Percentiles rank a stretch among this genome's conserved stretches.
Conservation (phyloP, 768 basidiomycete species). For the Cytidiella melzeri region DNA sequence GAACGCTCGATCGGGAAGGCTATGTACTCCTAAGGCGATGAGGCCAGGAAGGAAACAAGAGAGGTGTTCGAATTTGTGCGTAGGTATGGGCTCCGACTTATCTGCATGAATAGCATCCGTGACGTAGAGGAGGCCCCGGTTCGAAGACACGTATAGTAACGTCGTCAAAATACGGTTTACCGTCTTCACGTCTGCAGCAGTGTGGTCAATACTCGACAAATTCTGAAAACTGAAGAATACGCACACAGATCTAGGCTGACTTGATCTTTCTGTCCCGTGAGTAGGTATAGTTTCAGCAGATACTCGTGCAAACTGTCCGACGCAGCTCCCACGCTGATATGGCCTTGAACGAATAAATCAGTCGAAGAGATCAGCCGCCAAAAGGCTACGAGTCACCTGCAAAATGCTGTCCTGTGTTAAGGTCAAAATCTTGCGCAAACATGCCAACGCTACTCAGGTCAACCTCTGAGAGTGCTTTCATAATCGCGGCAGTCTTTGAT, state of each 20-base stretch:
- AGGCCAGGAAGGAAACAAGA: conserved; percentile 78
- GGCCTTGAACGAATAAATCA: no score
- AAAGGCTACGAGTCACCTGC: no score
- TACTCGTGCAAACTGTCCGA: conserved; percentile 77
- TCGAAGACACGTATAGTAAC: conserved; percentile 61
- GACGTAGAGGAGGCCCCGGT: conserved; percentile 64
- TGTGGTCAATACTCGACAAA: conserved; percentile 8
- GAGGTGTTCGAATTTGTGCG: conserved; percentile 65
- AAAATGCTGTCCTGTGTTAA: conserved; percentile 4
- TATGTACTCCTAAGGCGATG: conserved; percentile 64
- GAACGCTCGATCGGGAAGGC: conserved; percentile 44
- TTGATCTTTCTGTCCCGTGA: conserved; percentile 59
- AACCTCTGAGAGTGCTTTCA: background rate
- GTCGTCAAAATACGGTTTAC: conserved; percentile 56
- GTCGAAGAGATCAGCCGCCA: no score
- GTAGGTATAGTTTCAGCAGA: conserved; percentile 67
- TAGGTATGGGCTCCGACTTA: conserved; percentile 35
- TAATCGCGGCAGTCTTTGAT: no score
- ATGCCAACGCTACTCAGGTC: background rate
- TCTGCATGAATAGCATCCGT: conserved; percentile 40
- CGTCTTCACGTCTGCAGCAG: conserved; percentile 46
- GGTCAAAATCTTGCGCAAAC: conserved; percentile 7
- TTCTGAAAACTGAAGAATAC: conserved; percentile 16
- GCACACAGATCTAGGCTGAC: conserved; percentile 62
- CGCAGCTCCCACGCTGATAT: conserved; percentile 7